Conservation (phyloP, 2,329 filamentous ascomycete species). For the Cordyceps militaris region DNA sequence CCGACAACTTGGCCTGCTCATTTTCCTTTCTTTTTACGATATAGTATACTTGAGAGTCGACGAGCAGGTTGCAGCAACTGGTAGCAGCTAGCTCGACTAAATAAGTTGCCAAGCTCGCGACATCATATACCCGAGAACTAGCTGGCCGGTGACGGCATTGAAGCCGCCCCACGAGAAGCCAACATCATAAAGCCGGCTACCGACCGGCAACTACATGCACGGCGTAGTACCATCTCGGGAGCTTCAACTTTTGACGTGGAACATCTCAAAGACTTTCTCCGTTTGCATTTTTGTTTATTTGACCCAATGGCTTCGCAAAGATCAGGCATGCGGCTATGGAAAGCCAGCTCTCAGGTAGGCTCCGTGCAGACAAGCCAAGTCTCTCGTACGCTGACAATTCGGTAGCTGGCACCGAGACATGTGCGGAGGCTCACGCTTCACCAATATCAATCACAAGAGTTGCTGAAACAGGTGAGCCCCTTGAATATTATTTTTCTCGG, state of each 20-base stretch:
- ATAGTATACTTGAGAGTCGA: neutral
- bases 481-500: too few species aligned
- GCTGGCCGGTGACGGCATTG: neutral
- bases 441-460: slow-evolving; percentile 22
- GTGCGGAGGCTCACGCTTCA: slow-evolving; percentile 21
- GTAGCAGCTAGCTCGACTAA: neutral
- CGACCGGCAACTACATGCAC: neutral
- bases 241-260: neutral
- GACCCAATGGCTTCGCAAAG: slow-evolving; percentile 1
- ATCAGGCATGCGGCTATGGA: slow-evolving; percentile 4
- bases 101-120: neutral
- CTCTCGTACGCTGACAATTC: neutral
- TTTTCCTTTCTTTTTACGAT: neutral
- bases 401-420: slow-evolving; percentile 12
- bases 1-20: neutral
- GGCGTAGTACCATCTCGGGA: neutral
- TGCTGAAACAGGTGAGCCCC: slow-evolving; percentile 20
- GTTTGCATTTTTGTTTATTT: neutral
- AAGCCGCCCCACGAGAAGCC: neutral
- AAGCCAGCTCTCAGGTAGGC: slow-evolving; percentile 2
- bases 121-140: slow-evolving; percentile 7
- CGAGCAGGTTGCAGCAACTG: neutral
- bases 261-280: neutral
- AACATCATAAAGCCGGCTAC: slow-evolving; percentile 10
- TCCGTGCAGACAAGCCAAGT: neutral